These are phyloP conservation scores for Syncephalastrum contaminatum DNA, from an alignment of 371 early-diverging fungal genomes.

Conservation along the genomic window DNA sequence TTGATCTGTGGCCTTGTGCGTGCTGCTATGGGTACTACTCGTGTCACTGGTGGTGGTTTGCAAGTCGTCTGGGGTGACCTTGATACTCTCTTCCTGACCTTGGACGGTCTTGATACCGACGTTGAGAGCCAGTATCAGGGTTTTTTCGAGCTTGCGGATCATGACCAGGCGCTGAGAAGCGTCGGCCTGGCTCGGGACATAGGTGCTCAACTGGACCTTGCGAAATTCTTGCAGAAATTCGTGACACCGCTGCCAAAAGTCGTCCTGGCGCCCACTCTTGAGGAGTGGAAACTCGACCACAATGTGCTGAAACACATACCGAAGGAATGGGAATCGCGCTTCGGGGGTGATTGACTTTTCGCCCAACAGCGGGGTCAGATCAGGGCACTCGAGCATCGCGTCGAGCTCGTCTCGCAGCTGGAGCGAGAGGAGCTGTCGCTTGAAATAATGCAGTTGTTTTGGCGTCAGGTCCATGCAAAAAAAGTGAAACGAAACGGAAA, in stretches of 20 bases:
- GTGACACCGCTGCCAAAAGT: constrained; percentile 37
- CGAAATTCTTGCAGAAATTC: constrained; percentile 35
- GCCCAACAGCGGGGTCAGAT: constrained; percentile 13
- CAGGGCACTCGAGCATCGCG: constrained; percentile 6
- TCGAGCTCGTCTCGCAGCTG: constrained; percentile 27
- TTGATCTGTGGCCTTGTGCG: no score
- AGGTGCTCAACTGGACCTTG: constrained; percentile 29
- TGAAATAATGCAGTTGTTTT: constrained; percentile 29
- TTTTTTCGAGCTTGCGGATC: constrained; percentile 35
- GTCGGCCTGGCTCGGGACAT: constrained; percentile 24
- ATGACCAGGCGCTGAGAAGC: constrained; percentile 37
- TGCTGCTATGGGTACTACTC: not conserved
- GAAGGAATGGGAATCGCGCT: constrained; percentile 28
- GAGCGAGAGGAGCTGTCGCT: constrained; percentile 24
- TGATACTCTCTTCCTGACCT: constrained; percentile 40
- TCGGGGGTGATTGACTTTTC: constrained; percentile 3
- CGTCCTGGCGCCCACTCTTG: constrained; percentile 24
- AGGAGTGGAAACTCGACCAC: constrained; percentile 41
- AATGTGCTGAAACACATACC: constrained; percentile 29
- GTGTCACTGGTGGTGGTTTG: not conserved
- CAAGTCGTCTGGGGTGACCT: constrained; percentile 16
- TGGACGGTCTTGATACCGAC: constrained; percentile 40
- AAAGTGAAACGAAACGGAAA: not conserved
- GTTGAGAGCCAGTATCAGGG: constrained; percentile 33
- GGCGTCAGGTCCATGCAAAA: constrained; percentile 20